Percentiles rank a stretch among this genome's conserved stretches.
Conservation (phyloP, 768 basidiomycete genomes). For the Suillus americanus region DNA sequence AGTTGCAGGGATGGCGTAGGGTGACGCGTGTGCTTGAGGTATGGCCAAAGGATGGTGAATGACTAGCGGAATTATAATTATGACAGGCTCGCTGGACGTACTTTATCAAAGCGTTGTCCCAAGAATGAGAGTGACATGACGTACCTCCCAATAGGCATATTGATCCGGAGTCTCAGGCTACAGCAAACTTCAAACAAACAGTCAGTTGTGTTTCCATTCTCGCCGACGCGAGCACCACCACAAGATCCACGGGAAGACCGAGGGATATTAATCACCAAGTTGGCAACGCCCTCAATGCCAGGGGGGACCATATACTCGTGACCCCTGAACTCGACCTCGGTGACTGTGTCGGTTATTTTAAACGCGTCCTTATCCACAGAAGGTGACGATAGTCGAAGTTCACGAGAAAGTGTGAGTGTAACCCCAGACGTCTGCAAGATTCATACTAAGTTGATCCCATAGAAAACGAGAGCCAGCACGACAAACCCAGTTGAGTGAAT, state of each 20-base stretch:
- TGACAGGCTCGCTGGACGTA: slow-evolving; percentile 62
- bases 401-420: slow-evolving; percentile 57
- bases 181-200: slow-evolving; percentile 71
- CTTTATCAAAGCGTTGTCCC: slow-evolving; percentile 12
- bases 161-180: slow-evolving; percentile 57
- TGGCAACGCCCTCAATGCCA: slow-evolving; percentile 75
- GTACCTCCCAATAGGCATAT: slow-evolving; percentile 69
- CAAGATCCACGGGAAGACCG: slow-evolving; percentile 59
- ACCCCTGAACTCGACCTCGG: slow-evolving; percentile 69
- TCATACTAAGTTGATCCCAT: background rate
- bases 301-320: slow-evolving; percentile 74
- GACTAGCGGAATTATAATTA: slow-evolving; percentile 60
- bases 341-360: slow-evolving; percentile 66
- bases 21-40: slow-evolving; percentile 37
- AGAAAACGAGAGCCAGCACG: background rate
- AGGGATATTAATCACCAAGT: slow-evolving; percentile 80
- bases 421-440: slow-evolving; percentile 62
- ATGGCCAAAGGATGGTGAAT: slow-evolving; percentile 65
- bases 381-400: slow-evolving; percentile 52
- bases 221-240: slow-evolving; percentile 61
- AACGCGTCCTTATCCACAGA: slow-evolving; percentile 47
- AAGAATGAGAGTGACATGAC: slow-evolving; percentile 19
- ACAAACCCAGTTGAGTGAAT: slow-evolving; percentile 72
- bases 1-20: slow-evolving; percentile 11
- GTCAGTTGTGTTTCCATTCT: slow-evolving; percentile 42